phyloP scores from a whole-genome alignment of 2,329 filamentous ascomycete genomes.

The Ascochyta clinopodiicola region DNA sequence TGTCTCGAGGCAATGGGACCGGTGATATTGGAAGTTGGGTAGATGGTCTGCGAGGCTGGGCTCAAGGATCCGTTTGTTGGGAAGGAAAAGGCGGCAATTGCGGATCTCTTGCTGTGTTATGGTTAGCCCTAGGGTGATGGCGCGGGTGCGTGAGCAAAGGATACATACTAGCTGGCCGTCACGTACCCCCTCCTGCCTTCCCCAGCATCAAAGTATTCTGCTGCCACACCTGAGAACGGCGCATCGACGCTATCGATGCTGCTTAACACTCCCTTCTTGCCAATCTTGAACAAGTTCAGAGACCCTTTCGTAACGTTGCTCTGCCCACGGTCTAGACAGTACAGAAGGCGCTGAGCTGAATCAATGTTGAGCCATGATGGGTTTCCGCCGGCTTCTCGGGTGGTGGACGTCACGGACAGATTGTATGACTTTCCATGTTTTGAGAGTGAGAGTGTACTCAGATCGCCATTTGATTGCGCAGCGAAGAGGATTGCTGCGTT shows the following conservation, averaged over 20 bases:
- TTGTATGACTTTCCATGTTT: slow-evolving; percentile 2
- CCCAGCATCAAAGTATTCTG: slow-evolving; percentile 9
- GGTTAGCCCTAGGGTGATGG: neutral
- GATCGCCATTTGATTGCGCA: slow-evolving; percentile 20
- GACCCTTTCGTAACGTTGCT: slow-evolving; percentile 16
- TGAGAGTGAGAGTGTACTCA: slow-evolving; percentile 18
- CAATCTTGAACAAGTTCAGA: slow-evolving; percentile 19
- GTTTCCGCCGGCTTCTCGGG: slow-evolving; percentile 14
- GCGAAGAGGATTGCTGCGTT: slow-evolving; percentile 18
- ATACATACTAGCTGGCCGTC: slow-evolving; percentile 17
- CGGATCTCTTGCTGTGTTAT: slow-evolving; percentile 15
- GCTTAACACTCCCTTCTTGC: slow-evolving; percentile 1
- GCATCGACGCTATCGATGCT: slow-evolving; percentile 19
- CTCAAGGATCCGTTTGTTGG: slow-evolving; percentile 5
- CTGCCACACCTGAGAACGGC: slow-evolving; percentile 22
- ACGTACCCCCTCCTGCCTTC: slow-evolving; percentile 15
- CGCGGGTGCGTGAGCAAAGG: neutral
- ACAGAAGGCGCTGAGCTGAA: slow-evolving; percentile 14
- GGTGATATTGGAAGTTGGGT: slow-evolving; percentile 7
- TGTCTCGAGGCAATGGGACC: slow-evolving; percentile 43
- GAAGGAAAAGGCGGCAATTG: slow-evolving; percentile 17
- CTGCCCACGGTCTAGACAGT: slow-evolving; percentile 23
- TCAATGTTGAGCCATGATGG: slow-evolving; percentile 22
- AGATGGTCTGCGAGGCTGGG: slow-evolving; percentile 7
- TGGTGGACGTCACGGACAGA: slow-evolving; percentile 16